Evolutionary conservation across 805 yeast species (phyloP), one percentile per base, ranked within the genome.

Genomic region (Metschnikowia rubicola): DNA sequence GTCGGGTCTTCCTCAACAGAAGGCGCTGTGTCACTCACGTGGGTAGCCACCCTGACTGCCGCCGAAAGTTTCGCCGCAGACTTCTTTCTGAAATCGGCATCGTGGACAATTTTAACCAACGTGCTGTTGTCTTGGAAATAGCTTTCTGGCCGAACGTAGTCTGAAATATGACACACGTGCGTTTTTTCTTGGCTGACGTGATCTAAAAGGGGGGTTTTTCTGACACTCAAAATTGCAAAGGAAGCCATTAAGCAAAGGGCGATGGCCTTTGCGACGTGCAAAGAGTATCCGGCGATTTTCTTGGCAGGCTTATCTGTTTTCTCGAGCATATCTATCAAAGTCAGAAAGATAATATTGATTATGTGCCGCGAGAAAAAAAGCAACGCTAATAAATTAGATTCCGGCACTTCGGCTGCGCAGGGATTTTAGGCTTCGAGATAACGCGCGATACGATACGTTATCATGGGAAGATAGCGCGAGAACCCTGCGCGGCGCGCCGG

Each of bases 21-120:
- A 8, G 73, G 72, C 31, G 63, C 70, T 40, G 64, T 56, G 59
- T 88, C 96, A 52, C 62, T 74, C 12, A 81, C 74, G 50, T 78
- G 83, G 1, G 95, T 86, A 34, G 81, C 81, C 46, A 85, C 71
- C 57, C 74, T 73, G 19, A 86, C 75, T 1, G 91, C 86, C 5
- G 78, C 81, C 10, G 78, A 64, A 46, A 81, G 66, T 54, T 70
- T 78, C 11, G 59, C 58, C 9, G 71, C 74, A 0, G 83, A 73
- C 9, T 52, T 29, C 11, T 34, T 26, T 15, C 48, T 12, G 39
- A 26, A 57, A 0, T 46, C 32, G 13, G 53, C 54, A 45, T 60
- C 68, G 37, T 57, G 47, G 30, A 70, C 38, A 28, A 69, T 66
- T 13, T 42, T 52, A 13, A 60, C 43, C 34, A 47, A 30, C 12